Evolutionary conservation across 805 yeast species (phyloP).

Genomic region (Ogataea allantospora): DNA sequence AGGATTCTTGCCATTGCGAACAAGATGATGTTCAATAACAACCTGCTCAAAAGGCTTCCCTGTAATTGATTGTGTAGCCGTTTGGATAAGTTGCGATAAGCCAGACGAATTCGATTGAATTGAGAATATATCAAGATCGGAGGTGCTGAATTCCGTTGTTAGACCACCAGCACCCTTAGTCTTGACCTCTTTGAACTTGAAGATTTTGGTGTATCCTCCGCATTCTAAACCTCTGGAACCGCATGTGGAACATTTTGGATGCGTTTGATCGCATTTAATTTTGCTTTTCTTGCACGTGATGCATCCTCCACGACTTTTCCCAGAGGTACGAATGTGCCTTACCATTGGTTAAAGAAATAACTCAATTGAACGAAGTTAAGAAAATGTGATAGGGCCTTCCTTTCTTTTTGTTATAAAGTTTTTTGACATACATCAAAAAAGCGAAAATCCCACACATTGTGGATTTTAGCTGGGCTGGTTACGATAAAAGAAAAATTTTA

Average conservation of each 20-base stretch:
- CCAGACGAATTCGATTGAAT: background rate
- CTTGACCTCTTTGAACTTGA: conserved; percentile 14
- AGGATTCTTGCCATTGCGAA: conserved; percentile 18
- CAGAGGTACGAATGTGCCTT: too few relatives aligned
- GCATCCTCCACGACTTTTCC: conserved; percentile 34
- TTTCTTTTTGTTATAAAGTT: too few relatives aligned
- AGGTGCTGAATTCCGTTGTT: background rate
- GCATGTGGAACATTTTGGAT: conserved; percentile 40
- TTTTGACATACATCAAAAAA: too few relatives aligned
- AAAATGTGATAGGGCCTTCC: too few relatives aligned
- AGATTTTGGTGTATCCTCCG: conserved; percentile 20
- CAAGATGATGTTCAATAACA: conserved; percentile 17
- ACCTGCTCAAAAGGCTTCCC: conserved; percentile 19
- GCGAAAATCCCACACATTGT: too few relatives aligned
- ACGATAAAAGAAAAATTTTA: too few relatives aligned
- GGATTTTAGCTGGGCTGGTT: too few relatives aligned
- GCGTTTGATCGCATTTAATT: conserved; percentile 42
- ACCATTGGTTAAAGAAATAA: too few relatives aligned
- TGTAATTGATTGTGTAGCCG: conserved; percentile 19
- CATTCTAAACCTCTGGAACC: conserved; percentile 26
- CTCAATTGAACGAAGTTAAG: too few relatives aligned
- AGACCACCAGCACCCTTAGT: background rate
- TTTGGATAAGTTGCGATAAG: conserved; percentile 11
- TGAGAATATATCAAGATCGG: background rate
- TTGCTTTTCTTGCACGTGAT: conserved; percentile 40